Evolutionary conservation across 1,139 yeast species (phyloP), one percentile per base, ranked within the genome.

Genomic region (Geotrichum restrictum): DNA sequence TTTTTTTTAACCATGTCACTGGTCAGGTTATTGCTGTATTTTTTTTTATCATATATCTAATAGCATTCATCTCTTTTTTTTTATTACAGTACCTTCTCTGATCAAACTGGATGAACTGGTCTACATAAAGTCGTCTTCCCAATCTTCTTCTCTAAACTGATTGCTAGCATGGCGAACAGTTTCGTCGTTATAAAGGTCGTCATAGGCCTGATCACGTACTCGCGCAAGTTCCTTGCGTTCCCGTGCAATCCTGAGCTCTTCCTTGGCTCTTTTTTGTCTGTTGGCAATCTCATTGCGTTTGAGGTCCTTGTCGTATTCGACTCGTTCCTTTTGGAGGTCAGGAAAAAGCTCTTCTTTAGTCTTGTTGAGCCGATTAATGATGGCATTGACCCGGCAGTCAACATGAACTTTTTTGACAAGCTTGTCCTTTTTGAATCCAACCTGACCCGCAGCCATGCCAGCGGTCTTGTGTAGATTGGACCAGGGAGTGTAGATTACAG

Each of bases 361-460:
- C 68, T 84, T 86, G 64, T 78, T 81, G 56, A 87, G 69, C 58
- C 82, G 75, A 62, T 85, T 87, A 48, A 87, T 65, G 1, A 84
- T 72, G n/a, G 78, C 70, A 61, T 83, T 85, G 45, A 83, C 83
- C 56, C 83, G 76, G 45, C 77, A 77, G 51, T 75, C 77, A 33
- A 88, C 76, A 59, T 75, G 77, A 27, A 81, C 67, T 57, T 81
- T 75, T 58, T 74, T 79, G 32, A 85, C 83, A 50, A 70, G 69
- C 3, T 75, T 75, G 52, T 83, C 81, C 61, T 77, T 76, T 45
- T 77, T 74, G 67, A 86, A 88, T 0, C 88, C 80, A 3, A 87
- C 95, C 45, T 89, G 88, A 3, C 95, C 96, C n/a, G 79, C 79
- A 48, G 81, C 89, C 95, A 86, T 87, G 39, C 80, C 78, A 3